phyloP scores from a whole-genome alignment of 805 yeast species.

The Ogataea pini region DNA sequence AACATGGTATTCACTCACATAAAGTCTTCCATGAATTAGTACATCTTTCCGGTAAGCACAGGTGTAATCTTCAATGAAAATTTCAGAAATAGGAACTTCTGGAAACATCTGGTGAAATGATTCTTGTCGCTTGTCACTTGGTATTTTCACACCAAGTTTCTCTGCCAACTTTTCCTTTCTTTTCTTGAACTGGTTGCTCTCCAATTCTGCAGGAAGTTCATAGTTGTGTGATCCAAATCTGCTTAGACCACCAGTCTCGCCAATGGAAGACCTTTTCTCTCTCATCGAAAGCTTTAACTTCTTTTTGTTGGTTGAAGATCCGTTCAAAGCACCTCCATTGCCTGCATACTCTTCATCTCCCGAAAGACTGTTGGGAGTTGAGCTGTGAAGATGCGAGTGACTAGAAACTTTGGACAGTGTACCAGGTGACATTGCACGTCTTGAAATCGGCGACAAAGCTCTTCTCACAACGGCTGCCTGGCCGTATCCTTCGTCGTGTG shows the following conservation, averaged over 20 bases:
- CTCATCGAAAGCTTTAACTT: constrained; percentile 16
- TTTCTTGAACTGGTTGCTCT: constrained; percentile 2
- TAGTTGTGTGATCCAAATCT: constrained; percentile 12
- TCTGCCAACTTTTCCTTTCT: constrained; percentile 19
- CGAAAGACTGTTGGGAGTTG: constrained; percentile 14
- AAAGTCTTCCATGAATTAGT: constrained; percentile 65
- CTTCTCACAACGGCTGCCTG: constrained; percentile 4
- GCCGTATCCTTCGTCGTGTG: constrained; percentile 6
- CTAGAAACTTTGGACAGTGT: constrained; percentile 13
- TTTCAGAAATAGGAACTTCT: constrained; percentile 50
- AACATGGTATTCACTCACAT: constrained; percentile 53
- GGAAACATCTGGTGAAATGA: constrained; percentile 64
- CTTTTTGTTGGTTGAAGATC: constrained; percentile 15
- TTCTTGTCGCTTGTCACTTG: constrained; percentile 53
- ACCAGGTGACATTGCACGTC: constrained; percentile 20
- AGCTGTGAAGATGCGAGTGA: constrained; percentile 7
- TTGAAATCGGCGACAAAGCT: constrained; percentile 6
- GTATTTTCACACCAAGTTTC: constrained; percentile 33
- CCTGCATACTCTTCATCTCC: constrained; percentile 18
- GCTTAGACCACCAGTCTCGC: constrained; percentile 13
- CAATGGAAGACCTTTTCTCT: constrained; percentile 13
- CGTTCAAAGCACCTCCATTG: constrained; percentile 6
- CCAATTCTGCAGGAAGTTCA: constrained; percentile 6
- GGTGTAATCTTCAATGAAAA: constrained; percentile 58
- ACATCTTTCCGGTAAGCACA: constrained; percentile 70